Evolutionary conservation across 2,329 filamentous ascomycete genomes (phyloP).

Genomic region (Aspergillus arachidicola): DNA sequence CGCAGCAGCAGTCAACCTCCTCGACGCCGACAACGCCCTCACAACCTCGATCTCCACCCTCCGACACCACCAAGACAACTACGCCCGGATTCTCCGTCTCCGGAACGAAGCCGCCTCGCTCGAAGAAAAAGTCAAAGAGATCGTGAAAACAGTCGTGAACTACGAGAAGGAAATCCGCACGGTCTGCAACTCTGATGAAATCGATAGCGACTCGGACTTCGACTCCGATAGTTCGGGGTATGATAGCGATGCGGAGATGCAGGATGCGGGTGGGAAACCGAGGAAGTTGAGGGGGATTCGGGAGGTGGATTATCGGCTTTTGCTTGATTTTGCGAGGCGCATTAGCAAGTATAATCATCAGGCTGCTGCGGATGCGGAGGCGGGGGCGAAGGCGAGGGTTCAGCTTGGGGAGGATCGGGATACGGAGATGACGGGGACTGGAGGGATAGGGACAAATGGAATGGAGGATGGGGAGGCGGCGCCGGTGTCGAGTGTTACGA

Average conservation of each 20-base stretch:
- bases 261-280: neutral
- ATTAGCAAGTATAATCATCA: conserved; percentile 52
- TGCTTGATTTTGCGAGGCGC: conserved; percentile 48
- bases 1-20: conserved; percentile 41
- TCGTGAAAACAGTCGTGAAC: conserved; percentile 42
- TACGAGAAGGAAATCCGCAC: conserved; percentile 44
- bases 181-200: conserved; percentile 32
- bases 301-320: conserved; percentile 47
- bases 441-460: conserved; percentile 36
- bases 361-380: conserved; percentile 46
- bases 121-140: conserved; percentile 44
- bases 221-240: neutral
- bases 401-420: conserved; percentile 25
- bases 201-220: conserved; percentile 19
- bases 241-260: neutral
- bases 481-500: conserved; percentile 42
- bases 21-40: conserved; percentile 46
- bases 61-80: conserved; percentile 48
- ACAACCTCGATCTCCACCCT: conserved; percentile 45
- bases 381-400: conserved; percentile 23
- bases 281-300: conserved; percentile 24
- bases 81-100: conserved; percentile 43
- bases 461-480: conserved; percentile 25
- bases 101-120: conserved; percentile 43
- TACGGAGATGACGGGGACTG: conserved; percentile 36